Conservation (phyloP, 345 rosid genomes). For the Eucalyptus curtisii region DNA sequence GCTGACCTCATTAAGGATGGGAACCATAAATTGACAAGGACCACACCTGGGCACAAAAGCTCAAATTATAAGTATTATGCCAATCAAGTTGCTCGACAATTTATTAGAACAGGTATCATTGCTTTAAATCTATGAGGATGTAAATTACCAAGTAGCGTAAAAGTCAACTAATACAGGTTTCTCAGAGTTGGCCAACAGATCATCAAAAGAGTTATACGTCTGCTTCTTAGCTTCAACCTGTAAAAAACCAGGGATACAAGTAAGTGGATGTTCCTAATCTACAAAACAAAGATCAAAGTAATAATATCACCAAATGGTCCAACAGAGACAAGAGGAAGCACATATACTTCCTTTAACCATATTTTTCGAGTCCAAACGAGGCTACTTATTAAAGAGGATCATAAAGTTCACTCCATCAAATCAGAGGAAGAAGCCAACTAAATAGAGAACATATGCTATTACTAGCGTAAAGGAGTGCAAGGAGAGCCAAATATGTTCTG, state of each 20-base stretch:
- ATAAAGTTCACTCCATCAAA: not conserved
- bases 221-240: constrained; percentile 58
- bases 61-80: not conserved
- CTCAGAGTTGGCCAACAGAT: constrained; percentile 52
- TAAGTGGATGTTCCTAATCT: not conserved
- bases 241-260: not conserved
- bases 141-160: constrained; percentile 71
- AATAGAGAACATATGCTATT: not conserved
- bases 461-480: not conserved
- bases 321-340: not conserved
- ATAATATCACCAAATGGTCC: not conserved
- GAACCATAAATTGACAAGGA: constrained; percentile 89
- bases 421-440: not conserved
- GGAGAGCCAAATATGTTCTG: not conserved
- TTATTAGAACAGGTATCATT: not conserved
- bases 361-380: not conserved
- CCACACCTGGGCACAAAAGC: constrained; percentile 66
- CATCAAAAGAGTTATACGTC: constrained; percentile 60
- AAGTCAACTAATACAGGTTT: constrained; percentile 82
- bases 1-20: constrained; percentile 70
- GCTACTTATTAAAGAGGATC: not conserved
- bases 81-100: not conserved
- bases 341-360: not conserved
- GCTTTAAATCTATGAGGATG: not conserved
- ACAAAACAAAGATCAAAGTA: not conserved